Evolutionary conservation across 2,329 filamentous ascomycete species (phyloP), one percentile per base, ranked within the genome.

Genomic region (Fusarium sp.): DNA sequence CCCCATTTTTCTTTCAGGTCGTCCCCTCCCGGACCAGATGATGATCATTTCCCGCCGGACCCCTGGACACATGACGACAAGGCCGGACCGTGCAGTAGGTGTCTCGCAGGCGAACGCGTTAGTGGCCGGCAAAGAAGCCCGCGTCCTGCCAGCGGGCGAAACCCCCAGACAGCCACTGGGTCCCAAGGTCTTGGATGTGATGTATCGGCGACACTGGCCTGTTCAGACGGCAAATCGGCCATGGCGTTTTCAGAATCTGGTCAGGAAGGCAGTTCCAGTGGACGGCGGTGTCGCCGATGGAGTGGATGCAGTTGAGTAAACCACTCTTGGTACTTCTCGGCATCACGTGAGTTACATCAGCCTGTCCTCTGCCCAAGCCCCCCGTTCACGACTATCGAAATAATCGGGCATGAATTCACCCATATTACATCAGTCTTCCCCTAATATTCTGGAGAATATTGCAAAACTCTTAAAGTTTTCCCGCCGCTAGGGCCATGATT

Each of bases 11-110:
- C 20, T 35, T 58, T 58, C 56, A 58, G 56, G 56, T 30, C 35
- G 56, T 25, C 57, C 56, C 57, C 15, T 52, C 47, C 37, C 57
- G 37, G 57, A 25, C 60, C 60, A 50, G 40, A 27, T 63, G 56
- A 40, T 52, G 25, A 52, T 63, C 60, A 33, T 62, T 59, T 63
- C 58, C 58, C 30, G 22, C 47, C 45, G 20, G 63, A 61, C 62
- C 72, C 71, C 65, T 47, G 27, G 56, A 66, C 74, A 66, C 74
- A 74, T 78, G 76, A 78, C 71, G 72, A 76, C 65, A 74, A 68
- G 60, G 66, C 52, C 66, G 68, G 47, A 66, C 65, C 70, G 70
- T 75, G 74, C 73, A 72, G 70, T 63, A 47, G 52, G 67, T 77
- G 75, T 76, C 75, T 77, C 73, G 66, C 68, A 76, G 73, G 60